phyloP scores from a whole-genome alignment of 2,329 filamentous ascomycete genomes.

The Penicillium rolfsii region DNA sequence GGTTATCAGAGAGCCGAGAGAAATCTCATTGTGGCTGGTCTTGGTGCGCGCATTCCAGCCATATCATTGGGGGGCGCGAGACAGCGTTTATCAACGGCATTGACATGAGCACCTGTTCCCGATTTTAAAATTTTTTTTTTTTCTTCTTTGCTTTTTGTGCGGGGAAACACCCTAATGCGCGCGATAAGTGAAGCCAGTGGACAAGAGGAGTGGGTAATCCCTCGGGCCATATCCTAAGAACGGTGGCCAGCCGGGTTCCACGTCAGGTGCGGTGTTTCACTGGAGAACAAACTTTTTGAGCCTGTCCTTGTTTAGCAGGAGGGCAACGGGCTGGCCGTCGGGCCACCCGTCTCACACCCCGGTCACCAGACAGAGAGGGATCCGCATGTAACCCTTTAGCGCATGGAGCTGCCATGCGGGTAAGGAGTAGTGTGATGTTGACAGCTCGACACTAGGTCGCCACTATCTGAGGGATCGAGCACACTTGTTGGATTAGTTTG shows the following conservation, averaged over 20 bases:
- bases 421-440: slow-evolving; percentile 13
- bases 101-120: not conserved
- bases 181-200: slow-evolving; percentile 14
- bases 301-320: not conserved
- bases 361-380: not conserved
- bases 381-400: slow-evolving; percentile 19
- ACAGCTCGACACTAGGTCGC: not conserved
- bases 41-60: slow-evolving; percentile 11
- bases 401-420: not conserved
- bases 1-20: slow-evolving; percentile 12
- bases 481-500: not conserved
- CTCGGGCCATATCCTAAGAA: slow-evolving; percentile 8
- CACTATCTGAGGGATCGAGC: slow-evolving; percentile 9
- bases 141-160: slow-evolving; percentile 9
- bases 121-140: not conserved
- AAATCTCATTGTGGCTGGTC: slow-evolving; percentile 15
- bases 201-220: not conserved
- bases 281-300: not conserved
- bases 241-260: not conserved
- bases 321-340: slow-evolving; percentile 19
- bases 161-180: slow-evolving; percentile 14
- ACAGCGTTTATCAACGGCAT: slow-evolving; percentile 15
- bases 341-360: slow-evolving; percentile 17
- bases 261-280: not conserved
- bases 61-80: slow-evolving; percentile 8